Base-by-base conservation (phyloP, 768 basidiomycete genomes). In the Leccinum uliginosum region DNA sequence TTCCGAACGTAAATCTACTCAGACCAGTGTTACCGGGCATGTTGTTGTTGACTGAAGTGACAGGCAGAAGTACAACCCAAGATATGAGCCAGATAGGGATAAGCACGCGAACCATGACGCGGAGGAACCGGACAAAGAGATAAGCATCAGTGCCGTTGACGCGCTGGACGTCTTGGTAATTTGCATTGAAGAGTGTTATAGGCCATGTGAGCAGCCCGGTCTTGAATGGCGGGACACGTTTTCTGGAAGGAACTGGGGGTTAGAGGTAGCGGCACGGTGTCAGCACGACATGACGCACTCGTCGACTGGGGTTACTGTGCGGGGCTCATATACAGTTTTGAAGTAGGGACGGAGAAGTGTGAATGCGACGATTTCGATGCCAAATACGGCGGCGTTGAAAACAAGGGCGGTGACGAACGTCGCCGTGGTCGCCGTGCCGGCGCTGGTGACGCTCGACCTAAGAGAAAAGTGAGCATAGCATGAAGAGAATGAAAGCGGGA, bases 61-160 rank as follows among this genome's bases (percentile, higher is more conserved):
- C 71, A 21, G 96, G 96, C 1, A 98, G 74, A 30, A 98, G 82
- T 56, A 97, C 77, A 50, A 75, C 67, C 95, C 96, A 98, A 2
- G 92, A 90, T 34, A 98, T 27, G 50, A 93, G 59, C 95, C 93
- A 99, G 65, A 97, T 91, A 23, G 97, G 95, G 6, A 95, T 64
- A 68, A 98, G 80, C 24, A 94, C 75, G 61, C 85, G 82, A 50
- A 84, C 69, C 83, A 97, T 89, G 79, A 98, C 85, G 50, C 87
- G 83, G 27, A 91, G 77, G 71, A 91, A 98, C 53, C 93, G 88
- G 46, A 97, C 86, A 64, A 90, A 99, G 67, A 95, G 87, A 74
- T 96, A 99, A 15, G 93, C 90, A 69, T 98, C 96, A 56, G 89
- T 76, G 26, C 93, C 93, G 59, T 93, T 94, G 44, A 81, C 78